Evolutionary conservation across 2,329 filamentous ascomycete species (phyloP), one percentile per base, ranked within the genome.

Genomic region (Neonectria hederae): DNA sequence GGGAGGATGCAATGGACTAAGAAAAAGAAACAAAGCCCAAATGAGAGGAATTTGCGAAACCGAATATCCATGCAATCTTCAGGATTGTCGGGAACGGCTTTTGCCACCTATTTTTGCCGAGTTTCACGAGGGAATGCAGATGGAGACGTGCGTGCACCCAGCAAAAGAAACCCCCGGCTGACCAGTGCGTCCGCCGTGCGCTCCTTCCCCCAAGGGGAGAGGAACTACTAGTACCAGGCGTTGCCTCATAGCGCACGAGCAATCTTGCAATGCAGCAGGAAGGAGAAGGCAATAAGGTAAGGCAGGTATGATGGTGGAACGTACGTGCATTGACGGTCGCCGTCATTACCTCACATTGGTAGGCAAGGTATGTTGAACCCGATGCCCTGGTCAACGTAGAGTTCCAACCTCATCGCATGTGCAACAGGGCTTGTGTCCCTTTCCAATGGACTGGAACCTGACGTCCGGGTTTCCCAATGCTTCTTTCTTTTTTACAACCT

Each of bases 11-110:
- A 9, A 32, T 38, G 38, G n/a, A 58, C 51, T 62, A 40, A 60
- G 66, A 65, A 60, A 69, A 65, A 51, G 35, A 51, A 54, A 28
- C 30, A 53, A 57, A 62, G 35, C 32, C 19, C 40, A 51, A 40
- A 61, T 48, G 40, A 45, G 26, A 43, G 51, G 40, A 30, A 55
- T 51, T 30, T 26, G 32, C 30, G 58, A 46, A 53, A 48, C 40
- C 28, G 53, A 19, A 38, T 45, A 38, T 48, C 42, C 57, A 53
- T 46, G 58, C 60, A 38, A 65, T 59, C 40, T 48, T 35, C 13
- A 30, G 42, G 38, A 60, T 26, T 66, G 11, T 46, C 40, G 32
- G 38, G 40, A 58, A 60, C 45, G 38, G 5, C 35, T 53, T 52
- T 30, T 30, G 17, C 4, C 26, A 30, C 19, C 26, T 26, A 13